Base-by-base conservation (phyloP, 495 filamentous ascomycete genomes). In the Podospora comata region DNA sequence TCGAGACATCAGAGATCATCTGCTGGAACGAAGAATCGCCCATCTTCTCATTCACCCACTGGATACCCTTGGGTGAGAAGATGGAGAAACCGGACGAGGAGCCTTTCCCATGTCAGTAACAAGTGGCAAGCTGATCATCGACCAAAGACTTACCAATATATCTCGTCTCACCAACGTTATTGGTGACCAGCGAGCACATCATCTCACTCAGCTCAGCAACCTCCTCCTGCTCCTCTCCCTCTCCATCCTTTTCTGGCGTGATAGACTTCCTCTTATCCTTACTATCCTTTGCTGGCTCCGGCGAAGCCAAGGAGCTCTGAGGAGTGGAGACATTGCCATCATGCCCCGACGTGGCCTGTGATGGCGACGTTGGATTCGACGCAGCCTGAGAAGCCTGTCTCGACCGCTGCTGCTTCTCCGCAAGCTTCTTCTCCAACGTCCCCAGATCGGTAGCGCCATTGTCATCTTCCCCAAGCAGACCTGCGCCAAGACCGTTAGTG, bases 161-260 rank as follows among this genome's bases (percentile, higher is more conserved):
- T 77, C 95, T 85, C 30, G 95, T 97, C 79, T 99, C 95, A 34
- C 95, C 95, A 70, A 89, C 91, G 72, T 96, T 96, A 69, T 97
- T 98, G 6, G 95, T 99, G n/a, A 99, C 94, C 55, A 99, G 81
- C 1, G 93, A 97, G 78, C 95, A 97, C 95, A 99, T 98, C 91
- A 97, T 96, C 79, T 99, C 95, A 9, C 95, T 96, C 68, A 99
- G 75, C 1, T 88, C 90, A 74, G 96, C 94, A 6, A 96, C 94
- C 73, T 96, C 92, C 73, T 95, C 93, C 72, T 94, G 91, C 72
- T 96, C 92, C 69, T 91, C 89, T 65, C 80, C 82, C 4, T 75
- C 76, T 44, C 60, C 60, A 4, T 66, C 71, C 32, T 74, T 79
- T 5, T 80, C 81, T 9, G 77, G 78, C 13, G 72, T 73, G 9